phyloP scores from a whole-genome alignment of 208 protist species.

The Borovskyia barvae region DNA sequence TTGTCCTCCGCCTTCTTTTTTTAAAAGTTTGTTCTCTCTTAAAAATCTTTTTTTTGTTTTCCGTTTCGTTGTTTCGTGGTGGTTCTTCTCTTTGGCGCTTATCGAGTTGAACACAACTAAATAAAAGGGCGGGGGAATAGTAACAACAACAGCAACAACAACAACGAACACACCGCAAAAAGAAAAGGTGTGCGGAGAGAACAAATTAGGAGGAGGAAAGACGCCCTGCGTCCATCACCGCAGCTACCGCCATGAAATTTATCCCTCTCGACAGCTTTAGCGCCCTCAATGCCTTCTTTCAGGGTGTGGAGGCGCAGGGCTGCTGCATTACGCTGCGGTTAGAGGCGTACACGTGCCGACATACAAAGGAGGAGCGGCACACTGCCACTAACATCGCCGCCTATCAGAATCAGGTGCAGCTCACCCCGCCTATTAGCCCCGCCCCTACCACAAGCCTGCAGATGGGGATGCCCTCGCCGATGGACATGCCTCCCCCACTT shows the following conservation, averaged over 20 bases:
- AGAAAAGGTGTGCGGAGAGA: too few relatives aligned
- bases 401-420: conserved; percentile 48
- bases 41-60: neutral
- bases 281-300: conserved; percentile 72
- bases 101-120: neutral
- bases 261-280: conserved; percentile 72
- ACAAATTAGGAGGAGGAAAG: too few relatives aligned
- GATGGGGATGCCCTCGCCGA: conserved; percentile 11
- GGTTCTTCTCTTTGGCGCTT: neutral
- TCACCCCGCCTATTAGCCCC: conserved; percentile 49
- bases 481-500: conserved; percentile 25
- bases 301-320: conserved; percentile 66
- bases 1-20: neutral
- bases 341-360: conserved; percentile 77
- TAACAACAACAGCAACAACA: too few relatives aligned
- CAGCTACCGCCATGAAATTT: too few relatives aligned
- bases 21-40: too few relatives aligned
- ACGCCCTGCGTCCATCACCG: too few relatives aligned
- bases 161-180: too few relatives aligned
- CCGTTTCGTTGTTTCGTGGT: too few relatives aligned
- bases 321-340: conserved; percentile 62
- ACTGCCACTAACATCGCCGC: conserved; percentile 47
- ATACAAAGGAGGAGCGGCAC: conserved; percentile 62
- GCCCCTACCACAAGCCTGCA: conserved; percentile 5
- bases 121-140: neutral